Percentiles rank a stretch among this genome's conserved stretches.
Evolutionary conservation across 257 asterid species (phyloP).

Genomic region (Sherardia arvensis): DNA sequence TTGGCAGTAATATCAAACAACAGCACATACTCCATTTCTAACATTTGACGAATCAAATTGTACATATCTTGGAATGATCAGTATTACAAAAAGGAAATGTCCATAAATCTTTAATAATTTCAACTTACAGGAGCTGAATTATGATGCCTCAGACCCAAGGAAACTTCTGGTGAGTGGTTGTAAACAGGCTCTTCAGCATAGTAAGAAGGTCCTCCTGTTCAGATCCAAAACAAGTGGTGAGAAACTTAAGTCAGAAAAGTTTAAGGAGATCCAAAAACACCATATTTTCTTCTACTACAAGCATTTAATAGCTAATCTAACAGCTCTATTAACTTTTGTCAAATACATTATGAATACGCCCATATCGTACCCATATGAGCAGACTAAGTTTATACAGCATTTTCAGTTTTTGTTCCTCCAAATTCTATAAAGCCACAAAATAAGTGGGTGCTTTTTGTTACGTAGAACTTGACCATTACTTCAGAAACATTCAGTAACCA

Average conservation of each 20-base stretch:
- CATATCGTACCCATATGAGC: too few relatives aligned
- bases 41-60: too few relatives aligned
- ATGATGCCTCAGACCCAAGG: constrained; percentile 30
- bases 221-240: neutral
- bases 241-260: neutral
- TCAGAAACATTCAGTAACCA: too few relatives aligned
- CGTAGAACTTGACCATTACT: too few relatives aligned
- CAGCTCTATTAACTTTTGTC: neutral
- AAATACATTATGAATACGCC: neutral
- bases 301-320: neutral
- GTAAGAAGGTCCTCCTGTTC: constrained; percentile 44
- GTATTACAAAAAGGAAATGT: neutral
- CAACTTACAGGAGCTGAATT: constrained; percentile 39
- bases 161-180: constrained; percentile 38
- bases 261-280: neutral
- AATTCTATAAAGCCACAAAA: neutral
- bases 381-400: neutral
- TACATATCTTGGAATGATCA: constrained; percentile 1
- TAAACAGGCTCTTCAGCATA: constrained; percentile 36
- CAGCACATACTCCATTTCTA: too few relatives aligned
- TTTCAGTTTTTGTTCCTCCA: neutral
- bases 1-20: too few relatives aligned
- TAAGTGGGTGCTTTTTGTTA: neutral
- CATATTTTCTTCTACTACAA: neutral
- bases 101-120: neutral